These are phyloP conservation scores for Arabidopsis hybrid DNA, from an alignment of 441 rosid genomes.

Conservation along the genomic window DNA sequence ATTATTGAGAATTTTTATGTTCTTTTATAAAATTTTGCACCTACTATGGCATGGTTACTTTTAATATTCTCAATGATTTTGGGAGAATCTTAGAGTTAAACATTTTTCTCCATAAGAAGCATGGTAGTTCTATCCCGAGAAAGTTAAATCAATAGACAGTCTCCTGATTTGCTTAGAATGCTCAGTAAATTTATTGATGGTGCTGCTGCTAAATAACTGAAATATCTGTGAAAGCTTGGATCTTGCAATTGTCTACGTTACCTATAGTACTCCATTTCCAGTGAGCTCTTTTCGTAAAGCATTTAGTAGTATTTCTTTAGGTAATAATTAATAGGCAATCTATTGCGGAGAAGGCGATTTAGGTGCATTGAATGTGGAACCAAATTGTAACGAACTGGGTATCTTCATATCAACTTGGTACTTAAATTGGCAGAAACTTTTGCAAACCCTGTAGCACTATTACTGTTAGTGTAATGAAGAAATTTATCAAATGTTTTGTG, in stretches of 20 bases:
- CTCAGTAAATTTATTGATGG: conserved; percentile 22
- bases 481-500: conserved; percentile 1
- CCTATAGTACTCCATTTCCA: conserved; percentile 12
- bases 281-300: conserved; percentile 20
- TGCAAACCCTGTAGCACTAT: conserved; percentile 11
- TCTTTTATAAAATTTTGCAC: conserved; percentile 8
- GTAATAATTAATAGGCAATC: conserved; percentile 8
- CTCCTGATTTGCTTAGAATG: conserved; percentile 16
- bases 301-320: neutral
- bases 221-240: conserved; percentile 11
- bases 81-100: conserved; percentile 18
- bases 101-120: conserved; percentile 1
- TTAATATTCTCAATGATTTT: conserved; percentile 24
- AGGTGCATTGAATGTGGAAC: conserved; percentile 15
- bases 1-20: neutral
- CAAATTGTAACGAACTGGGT: conserved; percentile 18
- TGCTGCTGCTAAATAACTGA: conserved; percentile 29
- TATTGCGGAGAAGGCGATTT: conserved; percentile 3
- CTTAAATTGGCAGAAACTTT: conserved; percentile 27
- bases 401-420: conserved; percentile 16
- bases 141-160: neutral
- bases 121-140: neutral
- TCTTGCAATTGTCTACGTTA: conserved; percentile 6
- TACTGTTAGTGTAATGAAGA: conserved; percentile 13
- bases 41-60: conserved; percentile 20